Base-by-base conservation (phyloP, 2,329 filamentous ascomycete genomes). In the Penicillium nordicum region DNA sequence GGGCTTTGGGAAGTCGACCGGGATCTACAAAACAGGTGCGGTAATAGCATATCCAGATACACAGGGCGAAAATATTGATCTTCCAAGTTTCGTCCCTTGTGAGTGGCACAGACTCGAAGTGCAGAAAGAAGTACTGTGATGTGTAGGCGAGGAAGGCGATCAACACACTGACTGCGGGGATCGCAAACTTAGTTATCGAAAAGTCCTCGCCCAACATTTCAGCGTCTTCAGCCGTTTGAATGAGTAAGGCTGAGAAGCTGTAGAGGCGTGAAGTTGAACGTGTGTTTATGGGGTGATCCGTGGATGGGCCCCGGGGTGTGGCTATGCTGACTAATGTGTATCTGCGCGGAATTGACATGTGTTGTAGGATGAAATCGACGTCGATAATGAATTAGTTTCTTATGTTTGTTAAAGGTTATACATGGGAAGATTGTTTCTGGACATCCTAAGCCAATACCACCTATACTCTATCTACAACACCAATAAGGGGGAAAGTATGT, bases 1-100 rank as follows among this genome's bases (percentile, higher is more conserved):
- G 81, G 25, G 74, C 70, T 27, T 70, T 69, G 0, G 83, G 81
- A 11, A 86, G 76, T 9, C 66, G 73, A 0, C 85, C 85, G 0
- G 85, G 82, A 65, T 87, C 79, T 46, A 82, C 82, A 53, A 77
- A 79, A 56, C 84, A 85, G n/a, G 83, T 78, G 59, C 81, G 74
- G 54, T 77, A 79, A 67, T 86, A 87, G 62, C 79, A 84, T 45
- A 87, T 77, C 70, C 83, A 79, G 27, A 86, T 79, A 58, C 80
- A 80, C 4, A 74, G 64, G 2, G 85, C 74, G 38, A 84, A 71
- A 2, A 74, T 61, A 67, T 88, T 87, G 64, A 86, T 80, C 27
- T 75, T 72, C 63, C 81, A 76, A n/a, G 76, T 62, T 67, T 87
- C 77, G 23, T 77, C 69, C 51, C 66, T 72, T 16, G 70, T 74